Base-by-base conservation (phyloP, 1,284 basidiomycete genomes). In the Fistulinella cinereoalba region DNA sequence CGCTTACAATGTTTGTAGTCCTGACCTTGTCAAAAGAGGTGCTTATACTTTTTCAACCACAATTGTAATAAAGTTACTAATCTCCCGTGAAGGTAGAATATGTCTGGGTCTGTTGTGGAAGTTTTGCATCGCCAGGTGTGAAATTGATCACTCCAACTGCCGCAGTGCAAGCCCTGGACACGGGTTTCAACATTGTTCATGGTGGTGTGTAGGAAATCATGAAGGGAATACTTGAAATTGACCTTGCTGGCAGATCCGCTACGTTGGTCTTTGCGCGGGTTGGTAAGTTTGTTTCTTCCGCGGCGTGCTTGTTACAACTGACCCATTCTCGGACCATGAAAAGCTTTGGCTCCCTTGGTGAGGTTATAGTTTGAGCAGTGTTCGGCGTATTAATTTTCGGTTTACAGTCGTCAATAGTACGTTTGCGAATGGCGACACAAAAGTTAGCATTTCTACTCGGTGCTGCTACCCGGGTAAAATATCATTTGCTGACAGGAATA, bases 1-100 rank as follows among this genome's bases (percentile, higher is more conserved):
- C 6, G 19, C 18, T 19, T 19, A n/a, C 16, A 19, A 13, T 33
- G 10, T n/a, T 33, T 18, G 16, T 16, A 47, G 45, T 43, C 15
- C 33, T 47, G 28, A 47, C 41, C 23, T 21, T 47, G 8, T 16
- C 21, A 11, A 19, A 13, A 15, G 45, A 47, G 45, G 45, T 47
- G 37, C 19, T 13, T 27, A 12, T 8, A 2, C 23, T 21, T 10
- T 22, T 37, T 15, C 3, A 25, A n/a, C n/a, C n/a, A n/a, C n/a
- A n/a, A n/a, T n/a, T 18, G 3, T 27, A 13, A 25, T 19, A 12
- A 43, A n/a, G n/a, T 13, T 6, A 13, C 19, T 43, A 21, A 44
- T 21, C 5, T 25, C n/a, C 15, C 27, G 16, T 24, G 19, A 19
- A 47, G 45, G 24, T 47, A 37, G 41, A 47, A 21, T 44, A 44